phyloP scores from a whole-genome alignment of 495 filamentous ascomycete genomes.

The Penicillium herquei region DNA sequence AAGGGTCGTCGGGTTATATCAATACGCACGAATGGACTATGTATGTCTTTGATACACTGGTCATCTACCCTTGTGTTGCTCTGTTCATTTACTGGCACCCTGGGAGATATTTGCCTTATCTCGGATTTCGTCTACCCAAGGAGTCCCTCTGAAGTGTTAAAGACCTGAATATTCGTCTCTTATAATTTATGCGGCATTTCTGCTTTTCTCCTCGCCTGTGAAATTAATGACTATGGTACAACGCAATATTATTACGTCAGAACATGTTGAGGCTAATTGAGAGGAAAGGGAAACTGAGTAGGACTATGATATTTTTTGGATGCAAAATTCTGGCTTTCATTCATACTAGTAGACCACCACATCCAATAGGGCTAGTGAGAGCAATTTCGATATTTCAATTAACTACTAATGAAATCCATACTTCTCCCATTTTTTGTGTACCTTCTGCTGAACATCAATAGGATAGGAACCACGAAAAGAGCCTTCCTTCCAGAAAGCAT shows the following conservation, averaged over 20 bases:
- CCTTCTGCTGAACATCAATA: conserved; percentile 10
- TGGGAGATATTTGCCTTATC: conserved; percentile 41
- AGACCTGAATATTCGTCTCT: not conserved
- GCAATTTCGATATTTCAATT: not conserved
- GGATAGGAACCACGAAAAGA: conserved; percentile 20
- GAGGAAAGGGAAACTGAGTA: no score
- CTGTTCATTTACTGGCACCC: conserved; percentile 53
- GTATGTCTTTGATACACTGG: conserved; percentile 60
- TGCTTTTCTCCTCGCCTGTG: no score
- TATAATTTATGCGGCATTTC: no score
- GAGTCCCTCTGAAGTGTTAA: not conserved
- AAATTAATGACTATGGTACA: no score
- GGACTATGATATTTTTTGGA: no score
- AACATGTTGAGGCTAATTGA: no score
- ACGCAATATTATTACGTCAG: no score
- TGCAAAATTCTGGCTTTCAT: no score
- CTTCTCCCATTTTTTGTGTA: conserved; percentile 8
- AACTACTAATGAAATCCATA: conserved; percentile 4
- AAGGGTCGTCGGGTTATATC: conserved; percentile 51
- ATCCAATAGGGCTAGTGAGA: no score
- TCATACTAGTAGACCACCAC: no score
- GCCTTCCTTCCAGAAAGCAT: conserved; percentile 13
- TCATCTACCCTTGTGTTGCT: conserved; percentile 52
- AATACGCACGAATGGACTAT: conserved; percentile 56
- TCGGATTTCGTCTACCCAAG: conserved; percentile 30